Conservation (phyloP, 2,329 filamentous ascomycete genomes). For the Nemania sp. region DNA sequence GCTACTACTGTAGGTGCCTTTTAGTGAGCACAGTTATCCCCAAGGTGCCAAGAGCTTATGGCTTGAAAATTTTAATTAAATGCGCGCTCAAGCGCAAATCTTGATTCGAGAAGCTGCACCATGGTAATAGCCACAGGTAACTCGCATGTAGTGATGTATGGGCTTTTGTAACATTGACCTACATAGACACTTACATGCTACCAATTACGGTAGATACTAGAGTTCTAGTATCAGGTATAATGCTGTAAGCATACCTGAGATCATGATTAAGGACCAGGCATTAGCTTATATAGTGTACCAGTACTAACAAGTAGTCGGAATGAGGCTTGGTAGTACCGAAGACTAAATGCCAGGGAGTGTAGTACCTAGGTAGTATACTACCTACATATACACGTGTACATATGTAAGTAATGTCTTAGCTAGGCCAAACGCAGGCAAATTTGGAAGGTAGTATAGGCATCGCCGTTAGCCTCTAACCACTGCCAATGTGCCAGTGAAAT, state of each 20-base stretch:
- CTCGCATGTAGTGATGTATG: not conserved
- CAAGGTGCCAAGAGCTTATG: not conserved
- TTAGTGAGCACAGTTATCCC: not conserved
- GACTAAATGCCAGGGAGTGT: not conserved
- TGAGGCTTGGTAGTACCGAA: not conserved
- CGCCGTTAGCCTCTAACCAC: not conserved
- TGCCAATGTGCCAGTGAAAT: not conserved
- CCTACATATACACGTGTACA: not conserved
- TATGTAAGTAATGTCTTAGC: not conserved
- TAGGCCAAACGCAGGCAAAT: not conserved
- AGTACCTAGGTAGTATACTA: not conserved
- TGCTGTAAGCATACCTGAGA: not conserved
- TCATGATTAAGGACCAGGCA: not conserved
- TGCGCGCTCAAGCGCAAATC: not conserved
- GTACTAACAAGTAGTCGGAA: not conserved
- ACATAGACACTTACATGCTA: not conserved
- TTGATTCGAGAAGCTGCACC: not conserved
- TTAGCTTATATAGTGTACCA: not conserved
- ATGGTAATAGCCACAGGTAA: not conserved
- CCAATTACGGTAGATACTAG: not conserved
- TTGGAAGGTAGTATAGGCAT: not conserved
- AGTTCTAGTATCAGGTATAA: not conserved
- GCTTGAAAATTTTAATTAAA: not conserved
- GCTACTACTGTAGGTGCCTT: not conserved
- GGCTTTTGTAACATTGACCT: not conserved